Percentiles rank a stretch among this genome's conserved stretches.
Conservation (phyloP, 1,139 yeast genomes). For the Hanseniaspora uvarum region DNA sequence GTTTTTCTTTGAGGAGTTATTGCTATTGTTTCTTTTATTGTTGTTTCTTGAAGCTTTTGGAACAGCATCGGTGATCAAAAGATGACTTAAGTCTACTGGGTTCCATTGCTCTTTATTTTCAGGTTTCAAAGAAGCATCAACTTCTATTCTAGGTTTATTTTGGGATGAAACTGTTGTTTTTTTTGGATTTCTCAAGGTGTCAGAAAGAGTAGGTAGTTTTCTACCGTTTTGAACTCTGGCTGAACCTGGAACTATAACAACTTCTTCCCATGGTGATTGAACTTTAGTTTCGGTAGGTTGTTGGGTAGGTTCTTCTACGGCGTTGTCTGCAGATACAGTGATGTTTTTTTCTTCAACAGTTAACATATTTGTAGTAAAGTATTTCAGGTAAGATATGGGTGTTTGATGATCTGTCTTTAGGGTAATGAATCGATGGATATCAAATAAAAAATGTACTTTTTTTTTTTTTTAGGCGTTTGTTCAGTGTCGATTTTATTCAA, state of each 20-base stretch:
- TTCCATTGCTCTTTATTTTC: slow-evolving; percentile 15
- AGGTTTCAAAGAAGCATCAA: neutral
- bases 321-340: neutral
- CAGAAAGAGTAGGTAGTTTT: slow-evolving; percentile 8
- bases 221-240: slow-evolving; percentile 8
- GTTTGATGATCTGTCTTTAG: neutral
- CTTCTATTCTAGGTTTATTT: neutral
- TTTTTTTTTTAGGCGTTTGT: too few species aligned
- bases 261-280: slow-evolving; percentile 15
- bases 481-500: too few species aligned
- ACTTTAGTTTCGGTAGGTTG: neutral
- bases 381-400: neutral
- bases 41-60: neutral
- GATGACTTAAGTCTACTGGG: slow-evolving; percentile 14
- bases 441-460: too few species aligned
- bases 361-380: neutral
- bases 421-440: too few species aligned
- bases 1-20: slow-evolving; percentile 5
- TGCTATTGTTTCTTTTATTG: neutral
- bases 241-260: slow-evolving; percentile 15
- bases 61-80: slow-evolving; percentile 8
- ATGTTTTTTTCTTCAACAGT: neutral
- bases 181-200: neutral
- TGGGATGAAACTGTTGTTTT: neutral
- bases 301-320: neutral